Evolutionary conservation across 2,329 filamentous ascomycete species (phyloP).

Genomic region (Beauveria varroae): DNA sequence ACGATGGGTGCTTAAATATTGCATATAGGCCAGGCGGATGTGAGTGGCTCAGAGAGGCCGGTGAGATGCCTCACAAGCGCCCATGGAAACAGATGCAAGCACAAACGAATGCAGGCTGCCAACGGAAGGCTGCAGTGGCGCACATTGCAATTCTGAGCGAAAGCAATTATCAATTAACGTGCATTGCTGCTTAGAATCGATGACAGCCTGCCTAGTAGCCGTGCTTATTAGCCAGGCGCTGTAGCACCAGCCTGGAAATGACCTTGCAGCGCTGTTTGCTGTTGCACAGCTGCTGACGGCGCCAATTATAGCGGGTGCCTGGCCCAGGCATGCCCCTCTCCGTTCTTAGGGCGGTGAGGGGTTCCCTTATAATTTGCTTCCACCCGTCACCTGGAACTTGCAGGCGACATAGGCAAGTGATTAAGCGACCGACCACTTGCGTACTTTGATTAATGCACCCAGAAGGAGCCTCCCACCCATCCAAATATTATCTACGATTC

Average conservation of each 20-base stretch:
- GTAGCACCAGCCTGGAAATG: no score
- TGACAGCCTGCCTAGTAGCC: no score
- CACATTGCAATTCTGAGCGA: no score
- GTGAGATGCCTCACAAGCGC: background rate
- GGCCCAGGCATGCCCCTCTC: conserved; percentile 4
- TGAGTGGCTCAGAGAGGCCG: background rate
- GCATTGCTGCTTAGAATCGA: no score
- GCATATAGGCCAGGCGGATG: background rate
- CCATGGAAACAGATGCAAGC: background rate
- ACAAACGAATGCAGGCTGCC: background rate
- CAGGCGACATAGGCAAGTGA: conserved; percentile 1
- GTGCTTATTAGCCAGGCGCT: no score
- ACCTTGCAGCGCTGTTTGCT: no score
- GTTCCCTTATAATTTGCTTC: conserved; percentile 7
- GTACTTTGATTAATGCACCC: conserved; percentile 1
- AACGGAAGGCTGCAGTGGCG: background rate
- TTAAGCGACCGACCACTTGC: conserved; percentile 1
- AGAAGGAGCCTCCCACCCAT: conserved; percentile 4
- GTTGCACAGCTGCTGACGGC: no score
- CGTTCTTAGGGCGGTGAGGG: conserved; percentile 10
- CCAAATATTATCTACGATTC: background rate
- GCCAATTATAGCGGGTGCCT: background rate
- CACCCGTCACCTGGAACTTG: conserved; percentile 3
- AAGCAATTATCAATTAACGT: no score
- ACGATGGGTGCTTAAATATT: background rate